phyloP scores from a whole-genome alignment of 2,329 filamentous ascomycete species.

The Trichophaea hybrida region DNA sequence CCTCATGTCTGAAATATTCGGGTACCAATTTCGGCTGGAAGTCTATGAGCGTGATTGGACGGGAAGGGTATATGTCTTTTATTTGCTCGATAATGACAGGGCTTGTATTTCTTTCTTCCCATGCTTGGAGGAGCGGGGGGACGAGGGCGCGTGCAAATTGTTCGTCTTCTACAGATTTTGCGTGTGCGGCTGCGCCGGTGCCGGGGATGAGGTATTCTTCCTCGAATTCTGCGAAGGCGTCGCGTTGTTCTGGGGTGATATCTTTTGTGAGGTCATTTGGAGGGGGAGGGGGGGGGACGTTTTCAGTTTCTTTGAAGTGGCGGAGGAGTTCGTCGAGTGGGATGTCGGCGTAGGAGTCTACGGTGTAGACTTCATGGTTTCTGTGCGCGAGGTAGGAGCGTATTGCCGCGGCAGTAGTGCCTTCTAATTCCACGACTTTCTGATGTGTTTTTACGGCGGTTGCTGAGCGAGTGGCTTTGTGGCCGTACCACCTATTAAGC shows the following conservation, averaged over 20 bases:
- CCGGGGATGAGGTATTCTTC: neutral
- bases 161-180: neutral
- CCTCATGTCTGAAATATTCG: constrained; percentile 14
- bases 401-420: neutral
- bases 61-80: neutral
- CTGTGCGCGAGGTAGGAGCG: neutral
- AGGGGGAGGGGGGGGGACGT: neutral
- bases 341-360: neutral
- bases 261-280: neutral
- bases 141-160: constrained; percentile 1
- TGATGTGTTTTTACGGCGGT: too few species aligned
- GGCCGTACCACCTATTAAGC: neutral
- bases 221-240: constrained; percentile 10
- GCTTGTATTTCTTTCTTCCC: neutral
- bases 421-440: too few species aligned
- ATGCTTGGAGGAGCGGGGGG: constrained; percentile 1
- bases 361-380: neutral
- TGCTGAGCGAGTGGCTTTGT: too few species aligned
- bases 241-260: neutral
- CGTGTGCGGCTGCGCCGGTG: neutral
- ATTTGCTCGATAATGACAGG: neutral
- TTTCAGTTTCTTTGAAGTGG: neutral
- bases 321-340: neutral
- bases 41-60: constrained; percentile 14
- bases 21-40: constrained; percentile 9